Evolutionary conservation across 495 filamentous ascomycete species (phyloP).

Genomic region (Annulohypoxylon stygium): DNA sequence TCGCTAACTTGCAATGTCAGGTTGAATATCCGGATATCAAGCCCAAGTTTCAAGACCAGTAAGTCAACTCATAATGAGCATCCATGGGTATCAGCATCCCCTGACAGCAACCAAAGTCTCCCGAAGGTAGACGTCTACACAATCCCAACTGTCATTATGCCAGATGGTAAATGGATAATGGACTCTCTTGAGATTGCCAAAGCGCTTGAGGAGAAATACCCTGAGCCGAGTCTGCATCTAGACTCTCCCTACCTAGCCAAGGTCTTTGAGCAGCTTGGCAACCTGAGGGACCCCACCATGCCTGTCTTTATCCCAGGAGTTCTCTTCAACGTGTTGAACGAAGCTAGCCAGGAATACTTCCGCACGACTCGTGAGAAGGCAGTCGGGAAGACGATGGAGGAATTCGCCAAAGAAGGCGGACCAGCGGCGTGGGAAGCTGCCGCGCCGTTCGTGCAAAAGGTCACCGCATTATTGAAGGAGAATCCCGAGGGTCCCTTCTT

Average conservation of each 20-base stretch:
- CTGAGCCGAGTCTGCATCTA: constrained; percentile 65
- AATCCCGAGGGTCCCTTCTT: constrained; percentile 64
- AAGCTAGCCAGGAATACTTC: constrained; percentile 61
- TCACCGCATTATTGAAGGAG: constrained; percentile 65
- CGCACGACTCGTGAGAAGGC: constrained; percentile 52
- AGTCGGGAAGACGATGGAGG: constrained; percentile 60
- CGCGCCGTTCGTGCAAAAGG: constrained; percentile 52
- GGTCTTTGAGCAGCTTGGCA: constrained; percentile 45
- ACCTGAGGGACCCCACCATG: constrained; percentile 36
- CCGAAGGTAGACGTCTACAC: constrained; percentile 59
- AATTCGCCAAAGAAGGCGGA: constrained; percentile 57
- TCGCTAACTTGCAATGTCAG: constrained; percentile 27
- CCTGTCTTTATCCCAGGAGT: constrained; percentile 55
- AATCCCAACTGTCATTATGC: constrained; percentile 65
- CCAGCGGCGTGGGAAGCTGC: constrained; percentile 54
- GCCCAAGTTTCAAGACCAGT: constrained; percentile 61
- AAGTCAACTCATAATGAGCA: constrained; percentile 28
- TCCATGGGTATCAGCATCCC: background rate
- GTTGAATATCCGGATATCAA: constrained; percentile 72
- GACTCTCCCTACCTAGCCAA: constrained; percentile 58
- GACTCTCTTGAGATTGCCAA: constrained; percentile 67
- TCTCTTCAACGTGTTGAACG: constrained; percentile 55
- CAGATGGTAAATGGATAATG: constrained; percentile 68
- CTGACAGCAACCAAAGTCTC: constrained; percentile 52
- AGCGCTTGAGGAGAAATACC: constrained; percentile 65